Conservation (phyloP, 371 early-diverging fungal genomes). For the Mucor lusitanicus region DNA sequence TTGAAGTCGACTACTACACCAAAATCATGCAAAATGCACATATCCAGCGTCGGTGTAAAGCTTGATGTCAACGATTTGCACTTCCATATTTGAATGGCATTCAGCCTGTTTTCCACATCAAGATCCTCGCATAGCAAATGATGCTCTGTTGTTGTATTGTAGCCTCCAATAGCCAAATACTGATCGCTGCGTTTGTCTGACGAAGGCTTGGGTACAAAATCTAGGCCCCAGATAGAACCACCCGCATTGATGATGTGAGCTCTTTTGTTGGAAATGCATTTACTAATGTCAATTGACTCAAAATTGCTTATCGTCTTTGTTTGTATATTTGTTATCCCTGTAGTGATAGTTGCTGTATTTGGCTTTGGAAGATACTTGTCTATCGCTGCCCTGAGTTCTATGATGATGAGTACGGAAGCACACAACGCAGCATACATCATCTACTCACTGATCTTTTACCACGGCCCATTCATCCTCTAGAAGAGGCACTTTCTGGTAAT, state of each 20-base stretch:
- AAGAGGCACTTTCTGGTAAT: not conserved
- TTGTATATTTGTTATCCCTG: constrained; percentile 18
- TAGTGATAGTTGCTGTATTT: constrained; percentile 7
- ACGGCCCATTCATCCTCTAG: constrained; percentile 14
- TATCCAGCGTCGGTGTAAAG: constrained; percentile 38
- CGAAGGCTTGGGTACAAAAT: constrained; percentile 56
- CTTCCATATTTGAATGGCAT: constrained; percentile 63
- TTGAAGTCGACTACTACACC: constrained; percentile 57
- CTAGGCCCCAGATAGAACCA: constrained; percentile 66
- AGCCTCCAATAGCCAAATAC: constrained; percentile 68
- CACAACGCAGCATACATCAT: too few species aligned
- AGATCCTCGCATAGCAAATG: constrained; percentile 35
- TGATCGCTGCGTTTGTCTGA: constrained; percentile 33
- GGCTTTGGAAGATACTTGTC: constrained; percentile 18
- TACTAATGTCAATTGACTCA: constrained; percentile 15
- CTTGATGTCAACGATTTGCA: constrained; percentile 5
- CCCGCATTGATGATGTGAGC: constrained; percentile 58
- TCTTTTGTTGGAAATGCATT: constrained; percentile 19
- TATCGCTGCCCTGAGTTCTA: constrained; percentile 12
- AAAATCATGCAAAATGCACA: constrained; percentile 61
- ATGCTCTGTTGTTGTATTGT: constrained; percentile 45
- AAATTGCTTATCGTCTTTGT: constrained; percentile 7
- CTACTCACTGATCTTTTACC: constrained; percentile 9
- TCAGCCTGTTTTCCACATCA: constrained; percentile 9
- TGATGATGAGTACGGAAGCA: not conserved